Conservation (phyloP, 1,139 yeast genomes). For the Candida gigantensis region DNA sequence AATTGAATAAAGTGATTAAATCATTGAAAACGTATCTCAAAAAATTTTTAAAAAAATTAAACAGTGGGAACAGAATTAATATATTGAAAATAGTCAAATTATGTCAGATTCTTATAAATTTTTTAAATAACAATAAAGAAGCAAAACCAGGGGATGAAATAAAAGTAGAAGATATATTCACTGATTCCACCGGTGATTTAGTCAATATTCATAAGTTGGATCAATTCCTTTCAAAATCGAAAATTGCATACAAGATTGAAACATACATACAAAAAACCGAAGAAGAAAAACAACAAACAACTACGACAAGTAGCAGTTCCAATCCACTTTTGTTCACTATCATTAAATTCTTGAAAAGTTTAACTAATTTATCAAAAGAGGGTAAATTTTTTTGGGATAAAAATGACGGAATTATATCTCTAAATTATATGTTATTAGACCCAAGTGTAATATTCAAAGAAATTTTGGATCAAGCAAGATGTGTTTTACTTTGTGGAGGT, state of each 20-base stretch:
- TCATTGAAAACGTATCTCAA: slow-evolving; percentile 56
- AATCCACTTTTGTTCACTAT: slow-evolving; percentile 69
- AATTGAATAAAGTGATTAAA: slow-evolving; percentile 43
- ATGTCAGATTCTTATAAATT: slow-evolving; percentile 51
- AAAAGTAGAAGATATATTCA: slow-evolving; percentile 53
- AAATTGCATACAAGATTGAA: slow-evolving; percentile 84
- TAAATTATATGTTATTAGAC: slow-evolving; percentile 77
- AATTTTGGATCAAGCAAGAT: slow-evolving; percentile 63
- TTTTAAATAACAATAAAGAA: slow-evolving; percentile 26
- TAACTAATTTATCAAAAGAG: slow-evolving; percentile 76
- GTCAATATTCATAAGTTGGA: slow-evolving; percentile 72
- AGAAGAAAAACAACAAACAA: slow-evolving; percentile 9
- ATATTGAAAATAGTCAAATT: slow-evolving; percentile 64
- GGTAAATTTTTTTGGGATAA: slow-evolving; percentile 78
- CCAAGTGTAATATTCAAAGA: slow-evolving; percentile 73
- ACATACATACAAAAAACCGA: slow-evolving; percentile 55
- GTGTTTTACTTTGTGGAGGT: slow-evolving; percentile 89
- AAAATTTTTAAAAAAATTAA: slow-evolving; percentile 64
- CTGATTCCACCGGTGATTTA: slow-evolving; percentile 63
- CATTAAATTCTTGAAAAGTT: slow-evolving; percentile 60
- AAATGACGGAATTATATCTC: slow-evolving; percentile 23
- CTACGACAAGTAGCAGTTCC: too few relatives aligned
- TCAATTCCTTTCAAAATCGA: slow-evolving; percentile 62
- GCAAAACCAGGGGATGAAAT: slow-evolving; percentile 57
- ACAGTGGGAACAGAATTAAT: slow-evolving; percentile 73